Percentiles rank a stretch among this genome's conserved stretches.
These are phyloP conservation scores for Cornus suecica DNA, from an alignment of 148 eudicot species.

Conservation along the genomic window DNA sequence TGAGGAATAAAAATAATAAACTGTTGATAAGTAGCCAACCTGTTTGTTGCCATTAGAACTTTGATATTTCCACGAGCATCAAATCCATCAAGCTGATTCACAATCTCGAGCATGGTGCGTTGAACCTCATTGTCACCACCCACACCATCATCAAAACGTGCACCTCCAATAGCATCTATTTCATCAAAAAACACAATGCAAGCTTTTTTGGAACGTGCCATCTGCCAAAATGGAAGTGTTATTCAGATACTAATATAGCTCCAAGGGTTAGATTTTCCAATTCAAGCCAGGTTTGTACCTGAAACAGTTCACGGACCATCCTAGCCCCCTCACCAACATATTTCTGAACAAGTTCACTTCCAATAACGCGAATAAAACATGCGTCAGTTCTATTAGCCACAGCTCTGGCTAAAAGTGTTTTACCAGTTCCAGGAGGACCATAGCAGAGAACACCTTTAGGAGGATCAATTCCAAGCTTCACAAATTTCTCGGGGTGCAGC, in stretches of 20 bases:
- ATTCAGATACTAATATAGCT: background rate
- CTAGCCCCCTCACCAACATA: conserved; percentile 98
- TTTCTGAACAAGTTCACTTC: conserved; percentile 93
- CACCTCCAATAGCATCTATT: conserved; percentile 92
- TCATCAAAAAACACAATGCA: conserved; percentile 91
- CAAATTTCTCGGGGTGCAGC: conserved; percentile 96
- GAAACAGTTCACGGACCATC: conserved; percentile 95
- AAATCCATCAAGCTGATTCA: conserved; percentile 94
- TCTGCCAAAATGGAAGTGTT: conserved; percentile 33
- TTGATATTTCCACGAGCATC: conserved; percentile 93
- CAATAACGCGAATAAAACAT: conserved; percentile 95
- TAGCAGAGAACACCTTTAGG: conserved; percentile 97
- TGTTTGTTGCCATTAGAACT: conserved; percentile 92
- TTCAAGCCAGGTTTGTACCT: conserved; percentile 39
- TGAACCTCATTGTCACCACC: conserved; percentile 96
- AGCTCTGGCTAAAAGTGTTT: conserved; percentile 90
- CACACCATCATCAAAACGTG: conserved; percentile 87
- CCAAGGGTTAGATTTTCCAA: background rate
- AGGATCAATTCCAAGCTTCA: conserved; percentile 94
- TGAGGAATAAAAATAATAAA: background rate
- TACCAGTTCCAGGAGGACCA: conserved; percentile 98
- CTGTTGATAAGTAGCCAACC: conserved; percentile 24
- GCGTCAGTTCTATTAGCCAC: conserved; percentile 98
- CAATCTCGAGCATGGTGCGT: conserved; percentile 92
- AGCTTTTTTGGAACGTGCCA: conserved; percentile 90